Percentiles rank a stretch among this genome's conserved stretches.
Evolutionary conservation across 2,329 filamentous ascomycete species (phyloP).

Genomic region (Tolypocladium sp.): DNA sequence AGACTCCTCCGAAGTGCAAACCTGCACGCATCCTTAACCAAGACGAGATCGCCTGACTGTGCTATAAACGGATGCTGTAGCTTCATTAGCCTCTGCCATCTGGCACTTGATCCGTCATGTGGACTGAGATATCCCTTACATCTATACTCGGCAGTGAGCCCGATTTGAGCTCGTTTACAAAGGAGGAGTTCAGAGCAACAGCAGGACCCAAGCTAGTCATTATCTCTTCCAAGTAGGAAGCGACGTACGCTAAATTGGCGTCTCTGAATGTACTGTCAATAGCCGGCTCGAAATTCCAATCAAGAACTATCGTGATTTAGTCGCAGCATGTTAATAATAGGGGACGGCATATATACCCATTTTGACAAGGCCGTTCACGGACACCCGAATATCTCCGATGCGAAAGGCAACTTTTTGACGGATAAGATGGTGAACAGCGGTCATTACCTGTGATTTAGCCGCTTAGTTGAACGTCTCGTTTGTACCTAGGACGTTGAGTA

Average conservation of each 20-base stretch:
- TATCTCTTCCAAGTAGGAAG: neutral
- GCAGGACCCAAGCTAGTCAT: neutral
- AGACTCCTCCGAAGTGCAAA: neutral
- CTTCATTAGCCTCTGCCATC: neutral
- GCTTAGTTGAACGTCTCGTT: neutral
- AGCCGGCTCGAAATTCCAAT: neutral
- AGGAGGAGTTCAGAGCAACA: neutral
- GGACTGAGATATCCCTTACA: neutral
- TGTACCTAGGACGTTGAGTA: neutral
- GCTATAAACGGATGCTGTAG: neutral
- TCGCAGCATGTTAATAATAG: neutral
- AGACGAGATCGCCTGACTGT: neutral
- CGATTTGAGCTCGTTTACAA: neutral
- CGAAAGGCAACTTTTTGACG: neutral
- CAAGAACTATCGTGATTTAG: neutral
- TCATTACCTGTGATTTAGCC: neutral
- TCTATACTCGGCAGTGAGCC: neutral
- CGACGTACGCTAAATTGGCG: neutral
- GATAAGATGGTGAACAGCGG: neutral
- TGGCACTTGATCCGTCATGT: neutral
- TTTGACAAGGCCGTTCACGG: neutral
- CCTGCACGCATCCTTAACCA: neutral
- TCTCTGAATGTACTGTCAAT: neutral
- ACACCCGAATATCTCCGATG: neutral
- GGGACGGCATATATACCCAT: neutral